Percentiles rank a stretch among this genome's conserved stretches.
phyloP scores from a whole-genome alignment of 371 early-diverging fungal species.

The Fennellomyces sp. region DNA sequence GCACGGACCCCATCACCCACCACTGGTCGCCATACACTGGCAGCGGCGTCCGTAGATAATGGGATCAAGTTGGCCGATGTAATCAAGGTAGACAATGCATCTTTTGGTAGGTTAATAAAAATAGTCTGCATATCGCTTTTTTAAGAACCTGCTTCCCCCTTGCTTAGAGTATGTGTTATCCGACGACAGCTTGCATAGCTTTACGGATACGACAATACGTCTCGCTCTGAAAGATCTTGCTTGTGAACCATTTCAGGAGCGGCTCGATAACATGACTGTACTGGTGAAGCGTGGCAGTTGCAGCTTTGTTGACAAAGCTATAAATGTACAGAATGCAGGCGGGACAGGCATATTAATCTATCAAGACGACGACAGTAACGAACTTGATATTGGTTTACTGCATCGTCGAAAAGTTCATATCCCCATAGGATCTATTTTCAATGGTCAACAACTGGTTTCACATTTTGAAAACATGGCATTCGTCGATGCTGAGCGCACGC shows the following conservation, averaged over 20 bases:
- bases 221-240: no score
- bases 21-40: constrained; percentile 14
- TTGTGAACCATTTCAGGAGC: background rate
- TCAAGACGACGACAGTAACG: background rate
- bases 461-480: background rate
- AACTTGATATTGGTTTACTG: constrained; percentile 4
- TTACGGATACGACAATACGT: background rate
- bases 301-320: constrained; percentile 16
- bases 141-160: background rate
- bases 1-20: constrained; percentile 23
- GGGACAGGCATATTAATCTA: constrained; percentile 13
- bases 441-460: background rate
- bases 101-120: background rate
- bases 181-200: background rate
- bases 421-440: constrained; percentile 12
- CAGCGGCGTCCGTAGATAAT: constrained; percentile 21
- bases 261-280: constrained; percentile 1
- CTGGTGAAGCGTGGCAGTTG: constrained; percentile 15
- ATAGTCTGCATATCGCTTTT: background rate
- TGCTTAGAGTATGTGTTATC: constrained; percentile 7
- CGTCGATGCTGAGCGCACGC: background rate
- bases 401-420: constrained; percentile 6
- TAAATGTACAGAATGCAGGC: constrained; percentile 17
- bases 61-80: constrained; percentile 10
- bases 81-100: background rate